Evolutionary conservation across 2,329 filamentous ascomycete genomes (phyloP).

Genomic region (Fusarium robinianum): DNA sequence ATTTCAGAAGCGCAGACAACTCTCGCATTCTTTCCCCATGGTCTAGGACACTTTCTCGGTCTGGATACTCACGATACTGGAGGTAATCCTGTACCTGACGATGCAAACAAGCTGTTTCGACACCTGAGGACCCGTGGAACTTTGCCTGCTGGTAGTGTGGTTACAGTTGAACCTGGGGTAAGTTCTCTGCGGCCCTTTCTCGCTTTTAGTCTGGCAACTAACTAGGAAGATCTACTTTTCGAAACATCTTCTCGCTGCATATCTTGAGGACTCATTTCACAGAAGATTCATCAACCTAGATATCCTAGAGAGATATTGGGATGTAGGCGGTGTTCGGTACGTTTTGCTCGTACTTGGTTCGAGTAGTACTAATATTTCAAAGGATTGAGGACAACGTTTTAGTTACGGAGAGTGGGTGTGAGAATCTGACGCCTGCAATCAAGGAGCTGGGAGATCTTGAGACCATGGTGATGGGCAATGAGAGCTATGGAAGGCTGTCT

Average conservation of each 20-base stretch:
- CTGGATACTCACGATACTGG: slow-evolving; percentile 92
- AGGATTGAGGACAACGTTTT: slow-evolving; percentile 73
- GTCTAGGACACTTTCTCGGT: slow-evolving; percentile 86
- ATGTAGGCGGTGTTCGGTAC: slow-evolving; percentile 74
- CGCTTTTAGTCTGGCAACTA: slow-evolving; percentile 4
- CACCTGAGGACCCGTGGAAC: slow-evolving; percentile 80
- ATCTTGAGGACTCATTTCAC: slow-evolving; percentile 72
- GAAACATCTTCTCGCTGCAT: slow-evolving; percentile 83
- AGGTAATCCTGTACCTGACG: slow-evolving; percentile 75
- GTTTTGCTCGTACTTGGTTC: slow-evolving; percentile 33
- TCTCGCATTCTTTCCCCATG: slow-evolving; percentile 89
- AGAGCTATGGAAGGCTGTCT: no score
- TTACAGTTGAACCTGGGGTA: slow-evolving; percentile 93
- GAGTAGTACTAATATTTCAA: slow-evolving; percentile 26
- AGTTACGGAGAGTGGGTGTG: slow-evolving; percentile 68
- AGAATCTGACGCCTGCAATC: slow-evolving; percentile 73
- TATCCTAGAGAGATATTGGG: slow-evolving; percentile 79
- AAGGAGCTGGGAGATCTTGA: slow-evolving; percentile 70
- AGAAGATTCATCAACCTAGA: slow-evolving; percentile 74
- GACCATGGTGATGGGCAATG: slow-evolving; percentile 36
- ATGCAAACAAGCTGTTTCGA: slow-evolving; percentile 81
- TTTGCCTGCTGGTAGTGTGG: slow-evolving; percentile 77
- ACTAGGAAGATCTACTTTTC: slow-evolving; percentile 84
- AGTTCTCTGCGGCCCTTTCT: slow-evolving; percentile 38
- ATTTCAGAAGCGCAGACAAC: slow-evolving; percentile 80